Evolutionary conservation across 495 filamentous ascomycete genomes (phyloP).

Genomic region (Penicillium canariense): DNA sequence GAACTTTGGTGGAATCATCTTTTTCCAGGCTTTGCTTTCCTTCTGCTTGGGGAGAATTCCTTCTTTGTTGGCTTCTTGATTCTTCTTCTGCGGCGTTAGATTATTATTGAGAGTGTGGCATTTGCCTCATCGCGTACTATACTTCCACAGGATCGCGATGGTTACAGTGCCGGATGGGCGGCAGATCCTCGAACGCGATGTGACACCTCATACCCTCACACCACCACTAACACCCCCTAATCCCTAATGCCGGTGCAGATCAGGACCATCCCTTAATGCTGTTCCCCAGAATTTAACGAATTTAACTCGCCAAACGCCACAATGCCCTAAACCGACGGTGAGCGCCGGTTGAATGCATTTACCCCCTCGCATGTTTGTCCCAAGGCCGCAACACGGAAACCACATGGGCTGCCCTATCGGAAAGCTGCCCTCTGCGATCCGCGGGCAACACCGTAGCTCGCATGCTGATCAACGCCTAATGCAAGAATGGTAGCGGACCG

Average conservation of each 20-base stretch:
- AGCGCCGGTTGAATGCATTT: background rate
- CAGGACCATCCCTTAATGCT: constrained; percentile 13
- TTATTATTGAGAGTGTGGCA: too few relatives aligned
- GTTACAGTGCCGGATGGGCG: background rate
- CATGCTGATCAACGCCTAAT: constrained; percentile 13
- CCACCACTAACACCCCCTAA: background rate
- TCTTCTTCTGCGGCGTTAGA: too few relatives aligned
- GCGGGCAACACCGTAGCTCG: constrained; percentile 8
- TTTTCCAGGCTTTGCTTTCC: too few relatives aligned
- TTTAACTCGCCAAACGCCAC: constrained; percentile 5
- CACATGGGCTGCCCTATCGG: constrained; percentile 25
- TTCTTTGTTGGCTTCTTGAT: too few relatives aligned
- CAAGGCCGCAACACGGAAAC: background rate
- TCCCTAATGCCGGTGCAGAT: background rate
- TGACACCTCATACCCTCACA: too few relatives aligned
- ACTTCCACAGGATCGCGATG: too few relatives aligned
- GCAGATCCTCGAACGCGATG: background rate
- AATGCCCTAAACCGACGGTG: background rate
- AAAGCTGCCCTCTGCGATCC: background rate
- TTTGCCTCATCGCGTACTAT: too few relatives aligned
- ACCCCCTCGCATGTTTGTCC: constrained; percentile 19
- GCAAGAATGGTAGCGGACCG: constrained; percentile 10
- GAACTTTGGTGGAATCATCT: too few relatives aligned
- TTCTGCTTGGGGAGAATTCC: too few relatives aligned
- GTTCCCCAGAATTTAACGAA: constrained; percentile 1